Conservation (phyloP, 805 yeast species). For the Metschnikowia shivogae region DNA sequence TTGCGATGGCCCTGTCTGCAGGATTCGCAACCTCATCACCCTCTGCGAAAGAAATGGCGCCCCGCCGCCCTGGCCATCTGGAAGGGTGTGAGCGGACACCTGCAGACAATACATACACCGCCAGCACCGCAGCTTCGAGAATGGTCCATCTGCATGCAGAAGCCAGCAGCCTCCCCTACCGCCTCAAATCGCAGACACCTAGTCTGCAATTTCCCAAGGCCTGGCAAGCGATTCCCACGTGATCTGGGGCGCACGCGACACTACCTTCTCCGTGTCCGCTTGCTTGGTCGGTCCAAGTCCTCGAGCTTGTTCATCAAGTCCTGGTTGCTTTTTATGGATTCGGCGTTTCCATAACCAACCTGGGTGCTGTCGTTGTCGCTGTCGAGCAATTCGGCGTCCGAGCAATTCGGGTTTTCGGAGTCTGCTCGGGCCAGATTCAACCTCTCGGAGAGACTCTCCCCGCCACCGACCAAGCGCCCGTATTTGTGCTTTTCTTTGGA, state of each 20-base stretch:
- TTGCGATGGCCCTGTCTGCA: background rate
- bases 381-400: conserved; percentile 7
- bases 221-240: background rate
- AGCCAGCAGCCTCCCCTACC: background rate
- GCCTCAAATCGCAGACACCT: background rate
- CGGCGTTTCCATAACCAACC: conserved; percentile 18
- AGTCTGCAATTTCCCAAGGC: too few relatives aligned
- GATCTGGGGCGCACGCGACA: background rate
- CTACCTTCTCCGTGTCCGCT: conserved; percentile 6
- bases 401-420: conserved; percentile 1
- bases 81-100: too few relatives aligned
- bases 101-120: too few relatives aligned
- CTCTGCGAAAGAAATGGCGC: background rate
- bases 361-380: conserved; percentile 12
- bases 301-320: conserved; percentile 16
- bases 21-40: conserved; percentile 5
- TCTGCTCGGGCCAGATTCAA: conserved; percentile 11
- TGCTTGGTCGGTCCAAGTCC: conserved; percentile 9
- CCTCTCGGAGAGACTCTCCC: conserved; percentile 15
- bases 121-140: background rate
- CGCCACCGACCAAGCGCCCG: conserved; percentile 44
- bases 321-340: conserved; percentile 8
- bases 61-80: background rate
- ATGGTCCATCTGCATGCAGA: background rate
- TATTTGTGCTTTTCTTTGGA: conserved; percentile 39